These are phyloP conservation scores for Microdochium paspali DNA, from an alignment of 2,329 filamentous ascomycete genomes.

Conservation along the genomic window DNA sequence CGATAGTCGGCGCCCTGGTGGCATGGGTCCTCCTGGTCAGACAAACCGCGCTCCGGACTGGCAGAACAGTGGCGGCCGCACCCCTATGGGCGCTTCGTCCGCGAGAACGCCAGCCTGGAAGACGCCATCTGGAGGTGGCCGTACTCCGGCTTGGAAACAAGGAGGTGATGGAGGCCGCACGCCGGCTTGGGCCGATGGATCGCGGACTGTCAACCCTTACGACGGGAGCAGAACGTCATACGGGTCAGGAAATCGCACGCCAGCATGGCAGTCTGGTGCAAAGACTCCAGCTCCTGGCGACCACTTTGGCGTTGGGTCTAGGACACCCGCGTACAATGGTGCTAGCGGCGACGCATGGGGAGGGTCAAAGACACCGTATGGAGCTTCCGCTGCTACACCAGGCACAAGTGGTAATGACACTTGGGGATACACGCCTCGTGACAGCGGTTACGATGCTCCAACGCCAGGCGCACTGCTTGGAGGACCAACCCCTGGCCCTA, in stretches of 20 bases:
- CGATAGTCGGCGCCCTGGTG: slow-evolving; percentile 34
- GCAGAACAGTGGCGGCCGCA: slow-evolving; percentile 54
- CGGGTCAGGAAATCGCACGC: slow-evolving; percentile 61
- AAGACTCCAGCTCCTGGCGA: slow-evolving; percentile 56
- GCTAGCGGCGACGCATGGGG: slow-evolving; percentile 49
- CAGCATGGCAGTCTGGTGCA: slow-evolving; percentile 69
- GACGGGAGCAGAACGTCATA: slow-evolving; percentile 71
- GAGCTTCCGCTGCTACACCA: slow-evolving; percentile 47
- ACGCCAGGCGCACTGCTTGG: slow-evolving; percentile 49
- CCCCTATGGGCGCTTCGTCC: slow-evolving; percentile 52
- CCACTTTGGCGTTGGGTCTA: slow-evolving; percentile 57
- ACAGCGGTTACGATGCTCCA: slow-evolving; percentile 57
- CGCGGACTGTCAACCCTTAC: slow-evolving; percentile 59
- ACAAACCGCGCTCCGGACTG: slow-evolving; percentile 42
- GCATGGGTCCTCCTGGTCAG: slow-evolving; percentile 35
- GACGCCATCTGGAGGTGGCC: slow-evolving; percentile 45
- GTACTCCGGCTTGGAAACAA: slow-evolving; percentile 53
- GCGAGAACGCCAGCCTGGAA: slow-evolving; percentile 74
- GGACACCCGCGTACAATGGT: slow-evolving; percentile 52
- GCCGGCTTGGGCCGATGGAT: slow-evolving; percentile 62
- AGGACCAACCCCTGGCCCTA: slow-evolving; percentile 51
- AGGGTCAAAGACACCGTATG: slow-evolving; percentile 72
- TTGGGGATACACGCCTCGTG: slow-evolving; percentile 50
- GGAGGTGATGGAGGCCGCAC: slow-evolving; percentile 51
- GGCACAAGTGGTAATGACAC: slow-evolving; percentile 47